A percentile compares a stretch with the other conserved stretches of the same genome.
Evolutionary conservation across 2,329 filamentous ascomycete species (phyloP).

Genomic region (Emmonsiellopsis sp.): DNA sequence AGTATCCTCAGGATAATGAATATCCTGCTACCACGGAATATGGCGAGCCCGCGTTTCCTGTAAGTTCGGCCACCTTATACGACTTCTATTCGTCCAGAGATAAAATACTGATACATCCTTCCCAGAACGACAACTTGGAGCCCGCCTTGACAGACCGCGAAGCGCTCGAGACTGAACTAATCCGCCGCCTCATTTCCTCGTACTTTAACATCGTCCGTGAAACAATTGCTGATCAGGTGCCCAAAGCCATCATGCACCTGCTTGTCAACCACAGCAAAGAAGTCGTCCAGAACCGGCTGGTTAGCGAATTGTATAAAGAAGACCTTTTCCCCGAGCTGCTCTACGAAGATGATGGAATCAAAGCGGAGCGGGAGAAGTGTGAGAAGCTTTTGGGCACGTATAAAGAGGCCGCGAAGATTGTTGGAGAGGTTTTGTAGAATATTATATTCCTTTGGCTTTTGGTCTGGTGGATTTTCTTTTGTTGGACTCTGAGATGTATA

Average conservation of each 20-base stretch:
- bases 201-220: slow-evolving; percentile 99
- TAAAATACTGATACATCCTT: neutral
- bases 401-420: slow-evolving; percentile 95
- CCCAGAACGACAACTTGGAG: slow-evolving; percentile 49
- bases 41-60: slow-evolving; percentile 32
- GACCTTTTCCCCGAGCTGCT: slow-evolving; percentile 81
- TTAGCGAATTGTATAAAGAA: slow-evolving; percentile 93
- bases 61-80: slow-evolving; percentile 28
- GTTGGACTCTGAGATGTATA: neutral
- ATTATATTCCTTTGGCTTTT: slow-evolving; percentile 4
- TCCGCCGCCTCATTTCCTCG: slow-evolving; percentile 88
- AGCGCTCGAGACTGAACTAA: slow-evolving; percentile 94
- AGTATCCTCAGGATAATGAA: slow-evolving; percentile 24
- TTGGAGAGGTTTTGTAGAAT: slow-evolving; percentile 78
- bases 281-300: slow-evolving; percentile 90
- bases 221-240: slow-evolving; percentile 96
- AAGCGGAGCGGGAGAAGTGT: slow-evolving; percentile 97
- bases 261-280: slow-evolving; percentile 98
- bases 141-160: slow-evolving; percentile 91
- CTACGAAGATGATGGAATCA: slow-evolving; percentile 95
- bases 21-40: slow-evolving; percentile 29
- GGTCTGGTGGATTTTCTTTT: neutral
- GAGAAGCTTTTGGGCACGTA: slow-evolving; percentile 93
- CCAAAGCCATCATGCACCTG: slow-evolving; percentile 97
- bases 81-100: slow-evolving; percentile 22